Evolutionary conservation across 345 rosid genomes (phyloP).

Genomic region (Populus davidiana): DNA sequence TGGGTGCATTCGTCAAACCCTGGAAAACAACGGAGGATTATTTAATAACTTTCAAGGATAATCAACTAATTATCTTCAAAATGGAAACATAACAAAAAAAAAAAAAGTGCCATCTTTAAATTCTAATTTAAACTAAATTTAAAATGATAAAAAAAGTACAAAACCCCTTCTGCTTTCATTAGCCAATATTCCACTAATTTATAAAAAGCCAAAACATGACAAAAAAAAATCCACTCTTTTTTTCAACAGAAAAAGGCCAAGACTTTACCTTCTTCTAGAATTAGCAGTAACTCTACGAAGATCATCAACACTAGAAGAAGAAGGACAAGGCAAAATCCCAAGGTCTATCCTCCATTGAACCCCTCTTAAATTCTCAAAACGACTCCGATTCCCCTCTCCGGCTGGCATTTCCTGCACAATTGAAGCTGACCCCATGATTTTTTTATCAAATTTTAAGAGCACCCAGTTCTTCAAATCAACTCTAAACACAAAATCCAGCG

Average conservation of each 20-base stretch:
- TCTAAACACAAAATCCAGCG: not conserved
- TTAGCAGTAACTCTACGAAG: constrained; percentile 83
- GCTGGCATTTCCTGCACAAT: not conserved
- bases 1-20: not conserved
- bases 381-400: not conserved
- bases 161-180: not conserved
- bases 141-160: not conserved
- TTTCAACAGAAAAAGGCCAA: not conserved
- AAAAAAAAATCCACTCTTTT: not conserved
- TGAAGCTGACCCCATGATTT: not conserved
- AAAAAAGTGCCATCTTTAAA: not conserved
- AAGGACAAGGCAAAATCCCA: constrained; percentile 58
- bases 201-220: not conserved
- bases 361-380: constrained; percentile 57
- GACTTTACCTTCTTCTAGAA: constrained; percentile 69
- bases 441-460: not conserved
- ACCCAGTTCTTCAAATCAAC: not conserved
- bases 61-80: not conserved
- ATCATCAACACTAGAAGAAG: constrained; percentile 60
- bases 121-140: not conserved
- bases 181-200: not conserved
- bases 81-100: not conserved
- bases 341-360: constrained; percentile 89
- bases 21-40: not conserved
- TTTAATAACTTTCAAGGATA: not conserved